These are phyloP conservation scores for Balamuthia mandrillaris DNA, from an alignment of 208 protist species.

Conservation along the genomic window DNA sequence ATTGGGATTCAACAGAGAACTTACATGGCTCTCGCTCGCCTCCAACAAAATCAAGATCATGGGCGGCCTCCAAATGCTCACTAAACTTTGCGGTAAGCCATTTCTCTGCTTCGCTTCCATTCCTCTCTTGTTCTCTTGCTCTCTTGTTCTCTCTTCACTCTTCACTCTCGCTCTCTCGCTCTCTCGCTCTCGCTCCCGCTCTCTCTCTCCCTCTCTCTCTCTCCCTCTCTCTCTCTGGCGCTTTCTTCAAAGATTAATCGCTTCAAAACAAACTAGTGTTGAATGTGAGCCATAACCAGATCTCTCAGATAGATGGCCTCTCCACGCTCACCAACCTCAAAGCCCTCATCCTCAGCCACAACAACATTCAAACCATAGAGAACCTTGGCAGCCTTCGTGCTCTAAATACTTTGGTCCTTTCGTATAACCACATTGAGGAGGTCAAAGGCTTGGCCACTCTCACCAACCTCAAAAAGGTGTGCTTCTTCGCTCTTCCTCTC, in stretches of 20 bases:
- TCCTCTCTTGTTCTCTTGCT: neutral
- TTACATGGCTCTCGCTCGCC: constrained; percentile 45
- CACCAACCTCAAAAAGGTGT: constrained; percentile 46
- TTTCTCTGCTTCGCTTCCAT: neutral
- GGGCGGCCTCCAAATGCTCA: constrained; percentile 12
- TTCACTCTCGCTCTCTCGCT: neutral
- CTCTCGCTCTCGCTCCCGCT: too few relatives aligned
- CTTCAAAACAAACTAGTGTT: constrained; percentile 22
- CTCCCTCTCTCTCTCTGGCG: neutral
- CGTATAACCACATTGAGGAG: constrained; percentile 49
- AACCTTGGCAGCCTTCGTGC: neutral
- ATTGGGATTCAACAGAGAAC: constrained; percentile 8
- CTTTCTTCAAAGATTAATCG: neutral
- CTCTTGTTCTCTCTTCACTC: neutral
- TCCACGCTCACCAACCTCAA: constrained; percentile 30
- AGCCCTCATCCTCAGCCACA: constrained; percentile 54
- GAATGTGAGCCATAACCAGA: constrained; percentile 19
- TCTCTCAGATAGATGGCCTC: constrained; percentile 22
- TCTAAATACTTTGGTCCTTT: constrained; percentile 52
- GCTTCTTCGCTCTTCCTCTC: neutral
- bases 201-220: neutral
- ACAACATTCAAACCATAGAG: constrained; percentile 36
- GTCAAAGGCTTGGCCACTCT: constrained; percentile 40
- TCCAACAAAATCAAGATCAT: constrained; percentile 43
- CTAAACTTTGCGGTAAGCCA: constrained; percentile 9